Base-by-base conservation (phyloP, 176 grass and related monocot genomes). In the Musa schizocarpa region DNA sequence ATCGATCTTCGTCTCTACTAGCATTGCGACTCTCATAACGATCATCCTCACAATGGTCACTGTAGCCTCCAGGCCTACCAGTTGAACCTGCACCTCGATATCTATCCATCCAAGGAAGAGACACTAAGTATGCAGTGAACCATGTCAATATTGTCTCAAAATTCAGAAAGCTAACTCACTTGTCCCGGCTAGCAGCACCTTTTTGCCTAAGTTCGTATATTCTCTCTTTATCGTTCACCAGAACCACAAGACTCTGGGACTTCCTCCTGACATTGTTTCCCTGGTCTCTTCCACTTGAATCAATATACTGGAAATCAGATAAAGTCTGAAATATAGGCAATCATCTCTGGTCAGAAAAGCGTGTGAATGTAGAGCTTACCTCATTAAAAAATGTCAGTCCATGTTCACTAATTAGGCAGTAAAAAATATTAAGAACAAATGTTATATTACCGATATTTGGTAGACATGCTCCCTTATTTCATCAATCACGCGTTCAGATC, bases 201-300 rank as follows among this genome's bases (percentile, higher is more conserved):
- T 92, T 92, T 21, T 90, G 80, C 69, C 87, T 81, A 69, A 85
- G 71, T 83, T 92, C 68, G 53, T 86, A 76, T 79, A 96, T 79
- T 74, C 83, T 97, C 10, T 97, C 89, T 78, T 85, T 81, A 71
- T 97, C 81, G 50, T 97, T 89, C 51, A 97, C 65, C 49, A 85
- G 77, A 43, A 82, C 72, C 66, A 88, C 80, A 77, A 97, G 68
- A 79, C 22, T 71, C 72, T 97, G 84, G 2, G 87, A 77, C 69
- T 97, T 92, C 82, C 81, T 92, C 27, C 90, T 86, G 54, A 97
- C 87, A 11, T 85, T 88, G 65, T 85, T 81, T 22, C 90, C 90
- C 21, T 80, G 70, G 69, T 97, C 93, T 77, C 87, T 88, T 82
- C 89, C 89, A 72, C 82, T 90, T 64, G 85, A 72, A 71, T 97